These are phyloP conservation scores for Colletotrichum trifolii DNA, from an alignment of 2,329 filamentous ascomycete genomes.

Conservation along the genomic window DNA sequence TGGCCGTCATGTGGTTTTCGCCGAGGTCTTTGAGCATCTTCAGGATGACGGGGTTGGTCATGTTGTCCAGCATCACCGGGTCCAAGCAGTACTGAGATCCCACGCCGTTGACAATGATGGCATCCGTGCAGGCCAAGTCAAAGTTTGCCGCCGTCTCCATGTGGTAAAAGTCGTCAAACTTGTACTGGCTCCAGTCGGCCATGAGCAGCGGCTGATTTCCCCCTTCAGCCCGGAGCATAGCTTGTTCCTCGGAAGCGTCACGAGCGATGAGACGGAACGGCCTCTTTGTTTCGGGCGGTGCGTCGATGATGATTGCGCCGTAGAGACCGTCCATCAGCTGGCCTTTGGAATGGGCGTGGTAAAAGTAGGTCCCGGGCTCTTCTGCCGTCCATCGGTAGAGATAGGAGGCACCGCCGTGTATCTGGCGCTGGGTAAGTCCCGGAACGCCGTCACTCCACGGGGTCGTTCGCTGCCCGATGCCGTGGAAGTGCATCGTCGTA, in stretches of 20 bases:
- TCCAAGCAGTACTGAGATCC: conserved; percentile 16
- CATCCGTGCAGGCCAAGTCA: conserved; percentile 15
- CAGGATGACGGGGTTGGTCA: conserved; percentile 10
- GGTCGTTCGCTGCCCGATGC: conserved; percentile 35
- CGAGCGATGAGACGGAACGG: conserved; percentile 9
- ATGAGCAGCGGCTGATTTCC: conserved; percentile 16
- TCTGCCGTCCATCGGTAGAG: conserved; percentile 44
- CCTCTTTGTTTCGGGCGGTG: rapidly evolving
- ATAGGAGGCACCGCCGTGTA: conserved; percentile 48
- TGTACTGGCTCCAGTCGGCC: conserved; percentile 36
- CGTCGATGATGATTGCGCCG: conserved; percentile 22
- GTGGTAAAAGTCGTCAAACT: conserved; percentile 28
- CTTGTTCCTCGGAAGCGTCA: background rate
- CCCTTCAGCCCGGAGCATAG: conserved; percentile 1
- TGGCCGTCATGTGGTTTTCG: conserved; percentile 18
- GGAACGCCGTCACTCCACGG: conserved; percentile 60
- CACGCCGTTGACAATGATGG: background rate
- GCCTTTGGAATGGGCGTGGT: conserved; percentile 23
- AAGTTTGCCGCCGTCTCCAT: background rate
- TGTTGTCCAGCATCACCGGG: background rate
- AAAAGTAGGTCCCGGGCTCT: conserved; percentile 31
- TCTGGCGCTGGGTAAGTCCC: conserved; percentile 54
- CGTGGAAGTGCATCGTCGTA: conserved; percentile 45
- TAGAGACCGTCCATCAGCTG: conserved; percentile 33
- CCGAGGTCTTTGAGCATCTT: conserved; percentile 18